Evolutionary conservation across 2,329 filamentous ascomycete species (phyloP).

Genomic region (Ciborinia camelliae): DNA sequence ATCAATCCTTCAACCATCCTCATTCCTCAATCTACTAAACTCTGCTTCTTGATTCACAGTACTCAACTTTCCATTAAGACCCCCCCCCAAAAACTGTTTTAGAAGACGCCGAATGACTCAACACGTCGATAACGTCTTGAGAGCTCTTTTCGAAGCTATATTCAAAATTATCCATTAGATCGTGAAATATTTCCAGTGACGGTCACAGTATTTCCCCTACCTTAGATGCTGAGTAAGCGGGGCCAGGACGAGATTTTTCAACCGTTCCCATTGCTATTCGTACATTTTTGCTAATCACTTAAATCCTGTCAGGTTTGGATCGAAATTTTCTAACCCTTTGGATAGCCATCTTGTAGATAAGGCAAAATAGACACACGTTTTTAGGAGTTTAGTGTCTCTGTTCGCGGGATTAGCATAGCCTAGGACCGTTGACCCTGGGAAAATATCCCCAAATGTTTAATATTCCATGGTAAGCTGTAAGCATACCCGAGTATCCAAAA

Average conservation of each 20-base stretch:
- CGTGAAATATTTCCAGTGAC: conserved; percentile 55
- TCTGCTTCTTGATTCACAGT: conserved; percentile 73
- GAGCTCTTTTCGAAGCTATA: conserved; percentile 87
- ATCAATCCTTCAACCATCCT: conserved; percentile 48
- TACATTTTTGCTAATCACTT: conserved; percentile 58
- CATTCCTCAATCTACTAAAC: conserved; percentile 48
- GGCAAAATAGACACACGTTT: conserved; percentile 90
- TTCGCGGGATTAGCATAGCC: not conserved
- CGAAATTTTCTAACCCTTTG: conserved; percentile 78
- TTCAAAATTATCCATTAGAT: conserved; percentile 88
- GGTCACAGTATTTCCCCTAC: not conserved
- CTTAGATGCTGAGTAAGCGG: conserved; percentile 22
- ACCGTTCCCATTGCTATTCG: conserved; percentile 56
- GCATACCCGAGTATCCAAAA: conserved; percentile 98
- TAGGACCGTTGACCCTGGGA: not conserved
- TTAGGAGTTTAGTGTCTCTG: conserved; percentile 96
- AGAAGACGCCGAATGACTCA: conserved; percentile 96
- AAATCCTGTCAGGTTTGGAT: conserved; percentile 67
- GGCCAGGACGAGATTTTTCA: conserved; percentile 44
- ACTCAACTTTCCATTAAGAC: conserved; percentile 79
- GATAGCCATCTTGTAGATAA: conserved; percentile 84
- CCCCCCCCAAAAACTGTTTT: conserved; percentile 97
- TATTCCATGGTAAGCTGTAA: too few species aligned
- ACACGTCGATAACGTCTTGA: conserved; percentile 86
- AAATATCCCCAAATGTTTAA: conserved; percentile 79